Percentiles rank a stretch among this genome's conserved stretches.
phyloP scores from a whole-genome alignment of 805 yeast species.

The Candida tammaniensis region DNA sequence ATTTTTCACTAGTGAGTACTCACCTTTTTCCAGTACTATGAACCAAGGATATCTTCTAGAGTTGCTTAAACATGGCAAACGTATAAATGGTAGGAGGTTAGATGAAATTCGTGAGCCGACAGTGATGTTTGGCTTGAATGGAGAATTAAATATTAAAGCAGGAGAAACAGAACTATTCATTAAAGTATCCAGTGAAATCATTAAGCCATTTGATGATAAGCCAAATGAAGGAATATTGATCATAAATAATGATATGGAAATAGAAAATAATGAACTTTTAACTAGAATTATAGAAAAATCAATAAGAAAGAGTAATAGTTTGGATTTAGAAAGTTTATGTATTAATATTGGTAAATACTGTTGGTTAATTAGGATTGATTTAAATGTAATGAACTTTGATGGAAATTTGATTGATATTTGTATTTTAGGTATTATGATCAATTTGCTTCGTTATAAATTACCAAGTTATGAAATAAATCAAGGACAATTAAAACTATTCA shows the following conservation, averaged over 20 bases:
- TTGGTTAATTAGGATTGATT: conserved; percentile 89
- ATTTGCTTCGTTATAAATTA: conserved; percentile 73
- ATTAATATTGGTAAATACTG: conserved; percentile 87
- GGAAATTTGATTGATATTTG: conserved; percentile 92
- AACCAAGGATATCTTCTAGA: conserved; percentile 56
- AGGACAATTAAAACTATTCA: conserved; percentile 54
- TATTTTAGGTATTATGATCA: conserved; percentile 87
- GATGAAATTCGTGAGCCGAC: conserved; percentile 67
- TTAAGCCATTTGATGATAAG: conserved; percentile 81
- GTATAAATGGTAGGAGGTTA: conserved; percentile 69
- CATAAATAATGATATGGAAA: conserved; percentile 83
- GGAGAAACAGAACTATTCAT: conserved; percentile 74
- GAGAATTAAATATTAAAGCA: conserved; percentile 73
- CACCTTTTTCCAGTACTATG: too few relatives aligned
- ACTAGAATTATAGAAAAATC: conserved; percentile 88
- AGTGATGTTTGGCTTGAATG: conserved; percentile 38
- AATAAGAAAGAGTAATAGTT: conserved; percentile 82
- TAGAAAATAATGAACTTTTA: conserved; percentile 68
- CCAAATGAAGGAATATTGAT: conserved; percentile 91
- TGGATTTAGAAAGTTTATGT: conserved; percentile 88
- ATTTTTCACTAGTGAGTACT: too few relatives aligned
- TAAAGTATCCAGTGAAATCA: conserved; percentile 71
- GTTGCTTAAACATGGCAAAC: conserved; percentile 56
- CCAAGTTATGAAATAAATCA: conserved; percentile 64
- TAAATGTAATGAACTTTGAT: conserved; percentile 84